Conservation (phyloP, 176 grass and related monocot species). For the Miscanthus lutarioriparius region DNA sequence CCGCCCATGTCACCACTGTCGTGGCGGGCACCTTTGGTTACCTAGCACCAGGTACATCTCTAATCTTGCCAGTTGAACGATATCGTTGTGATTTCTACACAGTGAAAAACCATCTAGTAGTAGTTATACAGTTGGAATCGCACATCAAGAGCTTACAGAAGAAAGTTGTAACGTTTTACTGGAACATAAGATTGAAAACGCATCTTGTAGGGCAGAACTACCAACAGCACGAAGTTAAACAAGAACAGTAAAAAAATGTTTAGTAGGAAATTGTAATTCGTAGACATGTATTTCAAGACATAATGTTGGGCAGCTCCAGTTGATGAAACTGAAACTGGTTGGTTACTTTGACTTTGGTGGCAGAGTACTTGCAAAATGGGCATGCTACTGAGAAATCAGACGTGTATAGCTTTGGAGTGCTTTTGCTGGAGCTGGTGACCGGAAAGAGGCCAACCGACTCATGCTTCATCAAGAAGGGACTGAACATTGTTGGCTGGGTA, state of each 20-base stretch:
- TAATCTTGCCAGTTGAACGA: background rate
- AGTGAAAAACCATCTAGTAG: background rate
- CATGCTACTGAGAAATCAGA: slow-evolving; percentile 84
- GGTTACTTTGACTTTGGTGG: background rate
- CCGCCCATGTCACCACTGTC: slow-evolving; percentile 75
- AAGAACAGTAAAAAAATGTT: background rate
- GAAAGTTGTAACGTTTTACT: background rate
- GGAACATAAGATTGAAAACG: background rate
- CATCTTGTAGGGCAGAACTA: background rate
- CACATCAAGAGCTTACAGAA: no score
- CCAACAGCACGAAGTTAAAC: background rate
- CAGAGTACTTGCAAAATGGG: slow-evolving; percentile 96
- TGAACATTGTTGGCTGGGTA: slow-evolving; percentile 99
- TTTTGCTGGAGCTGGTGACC: slow-evolving; percentile 83
- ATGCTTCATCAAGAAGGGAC: slow-evolving; percentile 77
- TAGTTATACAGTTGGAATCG: background rate
- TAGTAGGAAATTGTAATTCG: background rate
- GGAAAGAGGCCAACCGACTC: slow-evolving; percentile 87
- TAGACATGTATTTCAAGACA: background rate
- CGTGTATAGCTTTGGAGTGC: slow-evolving; percentile 90
- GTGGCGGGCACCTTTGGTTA: slow-evolving; percentile 93
- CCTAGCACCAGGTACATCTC: slow-evolving; percentile 72
- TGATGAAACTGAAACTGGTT: background rate
- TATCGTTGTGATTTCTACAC: background rate
- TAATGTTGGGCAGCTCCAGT: background rate